Evolutionary conservation across 2,329 filamentous ascomycete species (phyloP), one percentile per base, ranked within the genome.

Genomic region (Trichoderma aggressivum): DNA sequence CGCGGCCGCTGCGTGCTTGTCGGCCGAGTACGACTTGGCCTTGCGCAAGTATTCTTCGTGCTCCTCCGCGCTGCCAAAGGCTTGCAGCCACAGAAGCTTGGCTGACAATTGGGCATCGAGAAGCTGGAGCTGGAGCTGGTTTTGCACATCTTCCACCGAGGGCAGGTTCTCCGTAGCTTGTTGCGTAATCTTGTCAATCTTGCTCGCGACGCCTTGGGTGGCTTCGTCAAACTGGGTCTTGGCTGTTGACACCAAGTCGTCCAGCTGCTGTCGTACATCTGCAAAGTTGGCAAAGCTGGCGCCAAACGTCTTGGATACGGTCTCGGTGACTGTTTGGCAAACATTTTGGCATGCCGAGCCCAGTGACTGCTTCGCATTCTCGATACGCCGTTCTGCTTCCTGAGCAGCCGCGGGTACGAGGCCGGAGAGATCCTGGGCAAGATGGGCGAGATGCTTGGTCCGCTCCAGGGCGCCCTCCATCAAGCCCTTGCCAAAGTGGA

Each of bases 401-500:
- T 80, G 80, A 69, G 80, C 80, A 74, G 80, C 79, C 32, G 82
- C 81, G 10, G 82, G 82, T 50, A 82, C 78, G 24, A 82, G 74
- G 18, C 81, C 80, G 10, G 80, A 80, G 8, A 86, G 76, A 55
- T 81, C 81, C 55, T 83, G 81, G 16, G 83, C 81, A 4, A 86
- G 78, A 14, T 81, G 77, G 18, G 83, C 81, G 3, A 86, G 78
- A 16, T 82, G 77, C 71, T 81, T 82, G 24, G 84, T 83, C 8
- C 80, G 81, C 70, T 86, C 84, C 7, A 86, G 73, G 16, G 82
- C 83, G 50, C 84, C 82, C 14, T 80, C 81, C 55, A 87, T 77
- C 18, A 83, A 78, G 26, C 83, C 81, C 76, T 81, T 85, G 60
- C 88, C 87, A 78, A 91, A 89, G 77, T 90, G 86, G 34, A 91